Conservation (phyloP, 2,329 filamentous ascomycete genomes). For the Dactylellina sp. region DNA sequence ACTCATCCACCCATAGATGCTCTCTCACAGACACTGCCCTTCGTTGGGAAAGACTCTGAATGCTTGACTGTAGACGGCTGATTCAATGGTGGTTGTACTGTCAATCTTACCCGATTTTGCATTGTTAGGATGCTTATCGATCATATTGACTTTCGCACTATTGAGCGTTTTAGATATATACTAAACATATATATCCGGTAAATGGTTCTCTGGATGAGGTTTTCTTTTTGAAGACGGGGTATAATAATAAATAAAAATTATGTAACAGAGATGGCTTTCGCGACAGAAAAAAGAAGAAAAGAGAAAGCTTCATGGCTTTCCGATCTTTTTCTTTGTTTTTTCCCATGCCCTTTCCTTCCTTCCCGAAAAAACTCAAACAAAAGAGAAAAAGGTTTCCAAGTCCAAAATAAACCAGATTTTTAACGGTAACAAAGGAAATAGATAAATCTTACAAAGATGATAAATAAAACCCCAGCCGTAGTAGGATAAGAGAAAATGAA, state of each 20-base stretch:
- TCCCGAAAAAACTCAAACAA: constrained; percentile 33
- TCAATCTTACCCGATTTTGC: too few species aligned
- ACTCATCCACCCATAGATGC: too few species aligned
- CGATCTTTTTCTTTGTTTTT: constrained; percentile 1
- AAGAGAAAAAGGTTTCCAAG: constrained; percentile 41
- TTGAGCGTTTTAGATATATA: neutral
- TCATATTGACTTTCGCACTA: too few species aligned
- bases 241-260: constrained; percentile 47
- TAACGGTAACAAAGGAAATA: constrained; percentile 24
- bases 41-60: too few species aligned
- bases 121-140: too few species aligned
- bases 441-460: constrained; percentile 49
- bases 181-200: neutral
- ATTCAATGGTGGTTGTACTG: too few species aligned
- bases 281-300: neutral
- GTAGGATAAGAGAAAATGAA: constrained; percentile 47
- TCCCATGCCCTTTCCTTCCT: constrained; percentile 2
- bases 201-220: neutral
- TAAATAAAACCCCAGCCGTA: constrained; percentile 52
- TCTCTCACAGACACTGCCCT: too few species aligned
- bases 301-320: neutral
- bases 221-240: constrained; percentile 15
- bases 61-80: too few species aligned
- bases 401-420: constrained; percentile 45
- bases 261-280: neutral